These are phyloP conservation scores for Beauveria pseudobassiana DNA, from an alignment of 2,329 filamentous ascomycete species.

Conservation along the genomic window DNA sequence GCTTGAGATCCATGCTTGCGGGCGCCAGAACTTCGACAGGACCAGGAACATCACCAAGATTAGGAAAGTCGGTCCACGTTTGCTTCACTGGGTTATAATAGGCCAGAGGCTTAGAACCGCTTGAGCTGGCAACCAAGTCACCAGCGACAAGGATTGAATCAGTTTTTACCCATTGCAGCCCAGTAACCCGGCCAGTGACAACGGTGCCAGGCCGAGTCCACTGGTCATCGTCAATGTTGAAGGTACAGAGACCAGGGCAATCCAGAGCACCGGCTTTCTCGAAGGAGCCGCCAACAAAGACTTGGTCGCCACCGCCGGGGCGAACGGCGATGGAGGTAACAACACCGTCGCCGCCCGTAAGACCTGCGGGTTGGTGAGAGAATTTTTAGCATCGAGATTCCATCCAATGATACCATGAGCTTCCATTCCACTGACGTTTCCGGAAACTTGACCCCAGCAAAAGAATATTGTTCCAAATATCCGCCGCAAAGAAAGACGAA, in stretches of 20 bases:
- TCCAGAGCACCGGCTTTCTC: constrained; percentile 72
- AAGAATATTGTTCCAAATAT: constrained; percentile 57
- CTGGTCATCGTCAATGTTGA: constrained; percentile 59
- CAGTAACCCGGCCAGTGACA: constrained; percentile 61
- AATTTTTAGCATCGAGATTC: constrained; percentile 61
- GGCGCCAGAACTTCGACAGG: constrained; percentile 69
- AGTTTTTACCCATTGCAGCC: constrained; percentile 68
- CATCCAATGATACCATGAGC: constrained; percentile 75
- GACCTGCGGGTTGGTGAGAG: constrained; percentile 63
- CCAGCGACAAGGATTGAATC: constrained; percentile 71
- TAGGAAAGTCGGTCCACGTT: constrained; percentile 57
- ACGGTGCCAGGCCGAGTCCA: constrained; percentile 75
- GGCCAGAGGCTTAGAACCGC: constrained; percentile 55
- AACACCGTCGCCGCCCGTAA: constrained; percentile 61
- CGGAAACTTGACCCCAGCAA: constrained; percentile 76
- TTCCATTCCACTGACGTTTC: constrained; percentile 52
- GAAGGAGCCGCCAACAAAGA: constrained; percentile 85
- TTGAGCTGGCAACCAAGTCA: constrained; percentile 61
- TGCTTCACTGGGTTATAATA: constrained; percentile 63
- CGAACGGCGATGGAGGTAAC: constrained; percentile 72
- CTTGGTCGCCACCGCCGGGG: constrained; percentile 55
- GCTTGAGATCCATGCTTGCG: constrained; percentile 61
- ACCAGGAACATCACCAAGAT: constrained; percentile 63
- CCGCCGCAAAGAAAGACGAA: constrained; percentile 69
- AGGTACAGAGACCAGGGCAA: constrained; percentile 77